A percentile compares a stretch with the other conserved stretches of the same genome.
Evolutionary conservation across 2,329 filamentous ascomycete species (phyloP).

Genomic region (Venturia nashicola): DNA sequence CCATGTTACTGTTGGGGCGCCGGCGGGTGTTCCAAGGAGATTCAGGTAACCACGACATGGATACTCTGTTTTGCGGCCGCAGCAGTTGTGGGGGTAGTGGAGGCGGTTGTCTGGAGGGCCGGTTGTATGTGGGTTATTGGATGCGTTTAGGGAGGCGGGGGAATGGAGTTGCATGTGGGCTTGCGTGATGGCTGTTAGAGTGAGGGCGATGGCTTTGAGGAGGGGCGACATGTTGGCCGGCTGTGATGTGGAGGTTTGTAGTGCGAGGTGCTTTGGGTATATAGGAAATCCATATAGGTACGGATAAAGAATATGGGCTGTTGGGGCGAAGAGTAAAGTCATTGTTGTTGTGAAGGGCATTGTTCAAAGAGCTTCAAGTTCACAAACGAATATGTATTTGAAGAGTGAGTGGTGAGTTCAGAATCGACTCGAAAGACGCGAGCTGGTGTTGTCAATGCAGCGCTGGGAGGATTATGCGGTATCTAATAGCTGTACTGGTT

Average conservation of each 20-base stretch:
- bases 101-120: slow-evolving; percentile 24
- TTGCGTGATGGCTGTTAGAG: slow-evolving; percentile 5
- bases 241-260: neutral
- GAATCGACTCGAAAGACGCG: neutral
- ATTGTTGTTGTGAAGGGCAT: neutral
- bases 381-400: neutral
- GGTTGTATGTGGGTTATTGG: slow-evolving; percentile 31
- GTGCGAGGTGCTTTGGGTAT: neutral
- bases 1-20: slow-evolving; percentile 32
- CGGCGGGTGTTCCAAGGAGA: slow-evolving; percentile 31
- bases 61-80: slow-evolving; percentile 23
- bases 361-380: neutral
- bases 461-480: neutral
- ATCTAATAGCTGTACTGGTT: neutral
- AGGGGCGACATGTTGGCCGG: neutral
- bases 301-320: neutral
- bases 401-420: neutral
- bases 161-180: slow-evolving; percentile 32
- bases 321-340: neutral
- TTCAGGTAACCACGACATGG: slow-evolving; percentile 32
- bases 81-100: slow-evolving; percentile 34
- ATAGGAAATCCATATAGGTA: neutral
- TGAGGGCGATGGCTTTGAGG: slow-evolving; percentile 4
- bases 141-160: slow-evolving; percentile 30
- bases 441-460: neutral